A percentile compares a stretch with the other conserved stretches of the same genome.
phyloP scores from a whole-genome alignment of 2,329 filamentous ascomycete genomes.

The Camillea tinctor region DNA sequence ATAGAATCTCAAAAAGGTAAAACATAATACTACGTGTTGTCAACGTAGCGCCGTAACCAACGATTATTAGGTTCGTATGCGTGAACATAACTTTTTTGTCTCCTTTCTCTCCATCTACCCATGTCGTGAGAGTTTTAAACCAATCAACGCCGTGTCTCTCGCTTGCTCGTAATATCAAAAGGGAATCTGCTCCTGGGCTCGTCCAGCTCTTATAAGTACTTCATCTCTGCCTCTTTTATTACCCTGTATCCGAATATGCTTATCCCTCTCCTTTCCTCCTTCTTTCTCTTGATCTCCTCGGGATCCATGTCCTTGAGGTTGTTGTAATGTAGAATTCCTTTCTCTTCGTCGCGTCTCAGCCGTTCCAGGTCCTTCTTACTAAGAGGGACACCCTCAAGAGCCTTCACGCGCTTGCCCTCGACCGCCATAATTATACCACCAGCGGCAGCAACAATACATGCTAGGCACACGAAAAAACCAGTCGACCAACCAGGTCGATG shows the following conservation, averaged over 20 bases:
- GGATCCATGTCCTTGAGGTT: constrained; percentile 53
- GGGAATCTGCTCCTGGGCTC: constrained; percentile 12
- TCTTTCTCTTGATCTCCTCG: constrained; percentile 41
- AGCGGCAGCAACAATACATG: constrained; percentile 64
- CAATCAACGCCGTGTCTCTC: not conserved
- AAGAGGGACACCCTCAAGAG: constrained; percentile 68
- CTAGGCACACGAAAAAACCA: constrained; percentile 74
- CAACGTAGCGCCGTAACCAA: not conserved
- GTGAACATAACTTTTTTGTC: not conserved
- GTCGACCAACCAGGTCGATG: constrained; percentile 77
- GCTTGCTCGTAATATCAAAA: not conserved
- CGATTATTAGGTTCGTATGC: not conserved
- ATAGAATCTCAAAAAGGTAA: not conserved
- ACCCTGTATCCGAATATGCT: constrained; percentile 9
- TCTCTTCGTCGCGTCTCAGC: constrained; percentile 51
- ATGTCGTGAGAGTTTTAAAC: not conserved
- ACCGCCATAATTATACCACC: constrained; percentile 69
- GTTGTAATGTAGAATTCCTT: constrained; percentile 59
- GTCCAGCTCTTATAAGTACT: constrained; percentile 6
- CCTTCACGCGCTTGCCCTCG: constrained; percentile 71
- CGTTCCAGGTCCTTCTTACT: constrained; percentile 52
- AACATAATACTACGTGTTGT: not conserved
- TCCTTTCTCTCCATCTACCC: not conserved
- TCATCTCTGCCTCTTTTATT: constrained; percentile 16
- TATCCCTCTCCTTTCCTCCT: constrained; percentile 33